These are phyloP conservation scores for Monosporascus sp. DNA, from an alignment of 2,329 filamentous ascomycete species.

Conservation along the genomic window DNA sequence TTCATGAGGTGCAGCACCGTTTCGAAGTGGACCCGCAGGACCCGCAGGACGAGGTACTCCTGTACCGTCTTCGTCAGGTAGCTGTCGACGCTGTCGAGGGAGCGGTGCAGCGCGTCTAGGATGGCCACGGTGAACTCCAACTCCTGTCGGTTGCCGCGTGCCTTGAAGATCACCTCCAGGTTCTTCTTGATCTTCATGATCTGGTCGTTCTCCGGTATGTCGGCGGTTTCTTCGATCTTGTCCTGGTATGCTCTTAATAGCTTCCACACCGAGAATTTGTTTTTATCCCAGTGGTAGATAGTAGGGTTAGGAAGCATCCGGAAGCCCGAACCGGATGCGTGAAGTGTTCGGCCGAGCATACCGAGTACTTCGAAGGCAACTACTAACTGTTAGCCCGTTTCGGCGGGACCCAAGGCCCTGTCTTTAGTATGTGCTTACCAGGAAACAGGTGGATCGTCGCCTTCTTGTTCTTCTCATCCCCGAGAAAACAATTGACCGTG, in stretches of 20 bases:
- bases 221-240: constrained; percentile 20
- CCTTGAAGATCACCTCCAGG: constrained; percentile 1
- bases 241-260: constrained; percentile 34
- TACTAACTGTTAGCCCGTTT: constrained; percentile 15
- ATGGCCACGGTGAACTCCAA: constrained; percentile 28
- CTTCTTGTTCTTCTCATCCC: constrained; percentile 30
- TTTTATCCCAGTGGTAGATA: constrained; percentile 46
- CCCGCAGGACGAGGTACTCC: constrained; percentile 33
- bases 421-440: constrained; percentile 25
- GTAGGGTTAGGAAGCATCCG: constrained; percentile 54
- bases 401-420: not conserved
- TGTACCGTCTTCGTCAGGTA: constrained; percentile 28
- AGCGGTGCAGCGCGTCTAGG: constrained; percentile 33
- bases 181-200: constrained; percentile 10
- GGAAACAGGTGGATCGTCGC: constrained; percentile 45
- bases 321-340: constrained; percentile 44
- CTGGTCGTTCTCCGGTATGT: constrained; percentile 1
- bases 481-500: constrained; percentile 39
- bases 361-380: constrained; percentile 54
- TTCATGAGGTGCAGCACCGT: constrained; percentile 43
- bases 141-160: constrained; percentile 7
- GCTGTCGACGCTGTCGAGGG: constrained; percentile 37
- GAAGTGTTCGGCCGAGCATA: constrained; percentile 48
- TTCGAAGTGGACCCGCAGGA: constrained; percentile 45
- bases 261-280: constrained; percentile 37